A percentile compares a stretch with the other conserved stretches of the same genome.
Evolutionary conservation across 2,329 filamentous ascomycete species (phyloP).

Genomic region (Colletotrichum somersetense): DNA sequence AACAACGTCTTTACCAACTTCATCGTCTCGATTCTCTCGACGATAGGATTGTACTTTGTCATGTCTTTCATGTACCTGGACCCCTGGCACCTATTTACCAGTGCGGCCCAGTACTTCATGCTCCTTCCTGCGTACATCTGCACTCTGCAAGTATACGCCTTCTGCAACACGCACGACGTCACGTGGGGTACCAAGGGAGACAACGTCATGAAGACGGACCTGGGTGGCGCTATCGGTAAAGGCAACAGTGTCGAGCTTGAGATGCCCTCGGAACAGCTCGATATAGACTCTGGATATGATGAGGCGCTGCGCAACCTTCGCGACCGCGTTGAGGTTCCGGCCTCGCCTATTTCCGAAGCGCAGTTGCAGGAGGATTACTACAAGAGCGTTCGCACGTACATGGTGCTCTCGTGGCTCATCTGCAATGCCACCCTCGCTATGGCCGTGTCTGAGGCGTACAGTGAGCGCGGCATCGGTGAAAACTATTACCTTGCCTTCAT

Average conservation of each 20-base stretch:
- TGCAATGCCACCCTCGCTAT: conserved; percentile 94
- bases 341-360: conserved; percentile 71
- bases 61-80: conserved; percentile 98
- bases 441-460: conserved; percentile 90
- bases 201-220: conserved; percentile 92
- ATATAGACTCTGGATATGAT: conserved; percentile 98
- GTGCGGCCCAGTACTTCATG: conserved; percentile 89
- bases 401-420: conserved; percentile 95
- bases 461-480: conserved; percentile 74
- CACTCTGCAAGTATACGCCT: conserved; percentile 97
- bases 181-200: conserved; percentile 99
- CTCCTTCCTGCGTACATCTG: conserved; percentile 95
- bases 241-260: conserved; percentile 88
- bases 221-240: conserved; percentile 85
- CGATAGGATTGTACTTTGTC: conserved; percentile 92
- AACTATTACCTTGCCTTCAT: conserved; percentile 96
- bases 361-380: conserved; percentile 99
- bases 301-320: conserved; percentile 96
- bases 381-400: conserved; percentile 95
- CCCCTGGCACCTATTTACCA: conserved; percentile 99
- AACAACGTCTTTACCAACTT: conserved; percentile 96
- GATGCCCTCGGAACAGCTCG: conserved; percentile 97
- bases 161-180: conserved; percentile 99
- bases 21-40: conserved; percentile 89
- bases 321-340: conserved; percentile 87